Base-by-base conservation (phyloP, 106 monocot genomes). In the Phalaenopsis aphrodite region DNA sequence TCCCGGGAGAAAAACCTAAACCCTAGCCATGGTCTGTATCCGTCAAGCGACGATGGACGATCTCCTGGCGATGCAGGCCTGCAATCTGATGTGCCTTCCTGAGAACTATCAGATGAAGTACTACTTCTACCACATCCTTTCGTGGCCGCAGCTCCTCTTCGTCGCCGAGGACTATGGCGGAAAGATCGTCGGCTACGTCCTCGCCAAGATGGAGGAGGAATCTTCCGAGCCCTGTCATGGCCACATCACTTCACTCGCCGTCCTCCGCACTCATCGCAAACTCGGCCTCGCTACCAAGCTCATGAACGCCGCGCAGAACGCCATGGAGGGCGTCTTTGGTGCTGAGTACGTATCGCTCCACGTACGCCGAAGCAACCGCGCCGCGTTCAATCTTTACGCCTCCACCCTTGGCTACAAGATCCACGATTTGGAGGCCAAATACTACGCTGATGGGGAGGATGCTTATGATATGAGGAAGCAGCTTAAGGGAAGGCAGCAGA, bases 21-120 rank as follows among this genome's bases (percentile, higher is more conserved):
- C 76, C 76, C 76, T 76, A 76, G 39, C 79, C 43, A 92, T 92
- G 92, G 92, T 92, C 52, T 92, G 92, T 87, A 92, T 92, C 49
- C 83, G 92, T 16, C 87, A 84, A 67, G 92, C 92, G 24, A 89
- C 87, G 76, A 87, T 89, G 87, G 92, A 92, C 76, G 92, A 92
- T 72, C 85, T 92, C 39, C 87, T 92, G 77, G 85, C 83, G 85
- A 92, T 92, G 92, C 92, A 89, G 80, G 87, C 92, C 14, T 92
- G 92, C 85, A 92, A 92, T 75, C 85, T 92, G 55, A 80, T 92
- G 21, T 92, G 92, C 82, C 85, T 92, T 16, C 92, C 92, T 19
- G 92, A 92, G 87, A 89, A 89, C 82, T 89, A 92, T 81, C 89
- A 89, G 87, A 89, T 89, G 89, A 89, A 89, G 82, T 89, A 86